Evolutionary conservation across 768 basidiomycete species (phyloP).

Genomic region (Lentinula guzmanii): DNA sequence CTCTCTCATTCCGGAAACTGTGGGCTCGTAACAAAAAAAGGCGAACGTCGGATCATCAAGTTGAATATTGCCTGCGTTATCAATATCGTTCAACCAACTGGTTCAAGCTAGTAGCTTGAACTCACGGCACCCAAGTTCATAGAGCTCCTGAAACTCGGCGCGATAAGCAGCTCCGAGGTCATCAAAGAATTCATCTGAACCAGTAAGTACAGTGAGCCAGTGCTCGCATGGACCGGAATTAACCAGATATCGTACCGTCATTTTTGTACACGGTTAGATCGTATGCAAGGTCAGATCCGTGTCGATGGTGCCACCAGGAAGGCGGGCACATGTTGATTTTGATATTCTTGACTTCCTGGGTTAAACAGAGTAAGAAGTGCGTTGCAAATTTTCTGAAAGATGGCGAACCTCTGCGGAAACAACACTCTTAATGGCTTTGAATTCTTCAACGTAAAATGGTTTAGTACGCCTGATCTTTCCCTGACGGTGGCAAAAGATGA

Average conservation of each 20-base stretch:
- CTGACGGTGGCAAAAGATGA: conserved; percentile 22
- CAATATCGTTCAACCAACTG: conserved; percentile 21
- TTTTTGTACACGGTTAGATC: conserved; percentile 52
- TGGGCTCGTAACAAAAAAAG: conserved; percentile 62
- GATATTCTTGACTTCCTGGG: conserved; percentile 56
- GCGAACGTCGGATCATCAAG: conserved; percentile 49
- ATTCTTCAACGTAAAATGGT: conserved; percentile 60
- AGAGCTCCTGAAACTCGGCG: conserved; percentile 42
- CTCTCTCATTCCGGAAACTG: conserved; percentile 48
- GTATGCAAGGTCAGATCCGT: conserved; percentile 53
- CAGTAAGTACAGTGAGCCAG: neutral
- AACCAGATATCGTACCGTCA: conserved; percentile 36
- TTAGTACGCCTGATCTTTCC: conserved; percentile 58
- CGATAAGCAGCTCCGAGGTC: conserved; percentile 42
- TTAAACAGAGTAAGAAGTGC: neutral
- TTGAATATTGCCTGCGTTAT: conserved; percentile 39
- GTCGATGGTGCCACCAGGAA: conserved; percentile 66
- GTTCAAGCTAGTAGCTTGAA: conserved; percentile 4
- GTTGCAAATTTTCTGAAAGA: neutral
- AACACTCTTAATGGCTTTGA: conserved; percentile 51
- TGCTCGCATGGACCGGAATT: neutral
- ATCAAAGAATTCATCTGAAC: conserved; percentile 44
- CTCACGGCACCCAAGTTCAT: conserved; percentile 43
- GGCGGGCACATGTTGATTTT: conserved; percentile 72
- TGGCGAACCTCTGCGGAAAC: conserved; percentile 45